Evolutionary conservation across 805 yeast species (phyloP), one percentile per base, ranked within the genome.

Genomic region (Saccharomyces jurei): DNA sequence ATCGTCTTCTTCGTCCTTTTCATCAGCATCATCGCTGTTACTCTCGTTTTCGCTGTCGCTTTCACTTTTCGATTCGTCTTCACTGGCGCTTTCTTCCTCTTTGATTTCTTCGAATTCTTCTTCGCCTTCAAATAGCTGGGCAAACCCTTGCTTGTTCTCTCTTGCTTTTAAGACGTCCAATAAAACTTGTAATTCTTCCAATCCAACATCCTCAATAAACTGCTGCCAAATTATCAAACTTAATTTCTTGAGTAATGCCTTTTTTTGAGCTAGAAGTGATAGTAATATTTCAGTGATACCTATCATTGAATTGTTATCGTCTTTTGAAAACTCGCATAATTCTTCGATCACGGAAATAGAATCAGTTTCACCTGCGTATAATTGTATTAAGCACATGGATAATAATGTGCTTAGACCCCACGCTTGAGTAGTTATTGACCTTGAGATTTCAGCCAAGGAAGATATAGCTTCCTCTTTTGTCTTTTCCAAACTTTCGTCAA

Each of bases 71-170:
- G 67, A 75, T 1, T 63, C 73, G 1, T 67, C 74, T 1, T 61
- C 75, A 1, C 65, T 72, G 0, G 69, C 74, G 0, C 68, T 76
- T 0, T 77, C 82, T 1, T 71, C 79, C 0, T 68, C 80, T 1
- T 69, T 77, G 32, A 76, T 84, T 4, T 73, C 78, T 25, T 73
- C 80, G 46, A 65, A 74, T 17, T 74, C 82, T 50, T 77, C 77
- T 10, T 75, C 88, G 13, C 79, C 82, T 55, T 87, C 88, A 65
- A 91, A 91, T 62, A 92, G 71, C 49, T 79, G 79, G 27, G 78
- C 77, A 68, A 88, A 94, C 1, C 97, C 97, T 60, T 84, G 83
- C 57, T 83, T 81, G 67, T 87, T 88, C 68, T 91, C 97, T 64
- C 81, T 83, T 0, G 95, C 77, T 17, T 72, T 60, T 51, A 86